phyloP scores from a whole-genome alignment of 257 asterid genomes.

The Solanum sejunctum region DNA sequence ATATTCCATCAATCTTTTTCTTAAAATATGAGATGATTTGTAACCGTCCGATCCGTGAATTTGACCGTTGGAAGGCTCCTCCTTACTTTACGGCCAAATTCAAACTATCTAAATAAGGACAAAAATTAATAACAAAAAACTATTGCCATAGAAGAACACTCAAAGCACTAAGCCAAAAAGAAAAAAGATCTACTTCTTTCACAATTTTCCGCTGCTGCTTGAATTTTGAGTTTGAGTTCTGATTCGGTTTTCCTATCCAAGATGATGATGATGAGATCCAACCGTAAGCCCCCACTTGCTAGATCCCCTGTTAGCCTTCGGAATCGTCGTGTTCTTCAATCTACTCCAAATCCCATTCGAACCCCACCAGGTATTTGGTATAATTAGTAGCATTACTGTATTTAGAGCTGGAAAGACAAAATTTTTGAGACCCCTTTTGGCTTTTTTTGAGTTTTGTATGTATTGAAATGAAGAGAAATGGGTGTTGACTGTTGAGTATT shows the following conservation, averaged over 20 bases:
- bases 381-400: background rate
- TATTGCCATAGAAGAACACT: background rate
- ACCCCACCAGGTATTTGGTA: conserved; percentile 44
- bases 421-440: background rate
- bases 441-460: background rate
- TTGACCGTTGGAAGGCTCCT: conserved; percentile 8
- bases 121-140: background rate
- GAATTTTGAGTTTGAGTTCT: background rate
- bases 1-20: background rate
- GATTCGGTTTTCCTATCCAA: conserved; percentile 3
- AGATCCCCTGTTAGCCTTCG: conserved; percentile 80
- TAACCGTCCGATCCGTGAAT: background rate
- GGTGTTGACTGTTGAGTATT: background rate
- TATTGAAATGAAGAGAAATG: background rate
- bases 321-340: conserved; percentile 46
- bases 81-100: background rate
- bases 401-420: background rate
- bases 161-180: background rate
- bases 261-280: conserved; percentile 55
- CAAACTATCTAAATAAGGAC: background rate
- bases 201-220: background rate
- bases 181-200: background rate
- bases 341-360: conserved; percentile 19
- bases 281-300: conserved; percentile 74
- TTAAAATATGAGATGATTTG: background rate